phyloP scores from a whole-genome alignment of 1,284 basidiomycete species.

The Cutaneotrichosporon sp. region DNA sequence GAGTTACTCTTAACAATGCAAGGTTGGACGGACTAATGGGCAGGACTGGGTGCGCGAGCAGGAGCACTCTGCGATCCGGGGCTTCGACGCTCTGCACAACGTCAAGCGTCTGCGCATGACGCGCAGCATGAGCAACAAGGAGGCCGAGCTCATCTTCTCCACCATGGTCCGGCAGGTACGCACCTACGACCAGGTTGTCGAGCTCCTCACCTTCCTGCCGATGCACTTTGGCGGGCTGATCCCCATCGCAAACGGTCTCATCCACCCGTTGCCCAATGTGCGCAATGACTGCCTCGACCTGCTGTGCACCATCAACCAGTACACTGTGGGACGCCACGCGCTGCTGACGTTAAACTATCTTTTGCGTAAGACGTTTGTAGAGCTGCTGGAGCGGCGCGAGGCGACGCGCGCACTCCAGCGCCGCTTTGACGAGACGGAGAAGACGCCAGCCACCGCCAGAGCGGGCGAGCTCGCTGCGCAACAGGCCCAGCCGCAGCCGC shows the following conservation, averaged over 20 bases:
- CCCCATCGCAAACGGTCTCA: slow-evolving; percentile 81
- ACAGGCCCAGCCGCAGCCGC: slow-evolving; percentile 6
- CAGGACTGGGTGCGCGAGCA: slow-evolving; percentile 62
- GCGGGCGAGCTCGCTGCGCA: slow-evolving; percentile 17
- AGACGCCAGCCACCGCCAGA: slow-evolving; percentile 15
- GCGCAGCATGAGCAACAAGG: slow-evolving; percentile 62
- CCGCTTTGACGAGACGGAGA: slow-evolving; percentile 9
- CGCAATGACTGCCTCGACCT: slow-evolving; percentile 78
- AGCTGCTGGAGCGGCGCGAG: slow-evolving; percentile 28
- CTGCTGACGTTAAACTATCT: slow-evolving; percentile 85
- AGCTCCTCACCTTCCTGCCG: slow-evolving; percentile 77
- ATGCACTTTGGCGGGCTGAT: slow-evolving; percentile 78
- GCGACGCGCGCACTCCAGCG: slow-evolving; percentile 13
- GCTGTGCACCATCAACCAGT: slow-evolving; percentile 71
- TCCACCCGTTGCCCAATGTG: slow-evolving; percentile 75
- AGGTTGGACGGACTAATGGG: slow-evolving; percentile 5
- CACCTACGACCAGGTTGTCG: slow-evolving; percentile 81
- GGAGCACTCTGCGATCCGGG: slow-evolving; percentile 58
- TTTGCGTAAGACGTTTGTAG: slow-evolving; percentile 60
- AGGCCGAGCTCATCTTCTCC: slow-evolving; percentile 73
- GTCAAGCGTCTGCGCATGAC: slow-evolving; percentile 65
- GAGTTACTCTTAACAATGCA: slow-evolving; percentile 24
- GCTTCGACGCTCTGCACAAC: slow-evolving; percentile 72
- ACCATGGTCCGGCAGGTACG: slow-evolving; percentile 67
- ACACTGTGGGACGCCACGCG: slow-evolving; percentile 79